Conservation (phyloP, 192 early-diverging fungal genomes). For the Pilobolus umbonatus region DNA sequence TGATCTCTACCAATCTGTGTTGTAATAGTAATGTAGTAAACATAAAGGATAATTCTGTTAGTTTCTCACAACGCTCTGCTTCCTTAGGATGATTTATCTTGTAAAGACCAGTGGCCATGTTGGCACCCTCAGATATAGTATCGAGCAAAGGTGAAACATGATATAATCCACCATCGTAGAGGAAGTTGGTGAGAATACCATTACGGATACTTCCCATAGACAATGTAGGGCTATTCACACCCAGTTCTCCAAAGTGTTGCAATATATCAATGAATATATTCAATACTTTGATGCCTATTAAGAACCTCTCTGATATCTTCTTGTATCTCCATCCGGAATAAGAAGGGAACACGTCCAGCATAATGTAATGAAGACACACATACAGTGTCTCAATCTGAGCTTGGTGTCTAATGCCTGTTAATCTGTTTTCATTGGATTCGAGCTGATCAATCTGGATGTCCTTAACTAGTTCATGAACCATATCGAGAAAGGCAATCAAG, state of each 20-base stretch:
- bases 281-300: conserved; percentile 26
- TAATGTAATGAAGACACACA: conserved; percentile 20
- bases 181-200: conserved; percentile 36
- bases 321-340: conserved; percentile 34
- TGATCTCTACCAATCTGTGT: conserved; percentile 16
- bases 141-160: conserved; percentile 40
- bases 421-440: conserved; percentile 1
- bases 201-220: conserved; percentile 25
- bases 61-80: conserved; percentile 14
- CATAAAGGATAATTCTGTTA: conserved; percentile 34
- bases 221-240: not conserved
- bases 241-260: conserved; percentile 12
- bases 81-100: conserved; percentile 17
- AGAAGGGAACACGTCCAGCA: conserved; percentile 27
- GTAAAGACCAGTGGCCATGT: conserved; percentile 29
- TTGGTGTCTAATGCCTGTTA: not conserved
- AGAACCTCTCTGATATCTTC: conserved; percentile 18
- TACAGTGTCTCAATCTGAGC: conserved; percentile 15
- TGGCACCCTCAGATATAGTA: conserved; percentile 39
- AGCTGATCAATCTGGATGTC: conserved; percentile 26
- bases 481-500: conserved; percentile 25
- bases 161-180: conserved; percentile 45
- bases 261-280: conserved; percentile 21
- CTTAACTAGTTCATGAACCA: conserved; percentile 15
- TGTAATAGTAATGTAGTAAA: conserved; percentile 39